Base-by-base conservation (phyloP, 2,329 filamentous ascomycete species). In the Sordariomycetes sp. region DNA sequence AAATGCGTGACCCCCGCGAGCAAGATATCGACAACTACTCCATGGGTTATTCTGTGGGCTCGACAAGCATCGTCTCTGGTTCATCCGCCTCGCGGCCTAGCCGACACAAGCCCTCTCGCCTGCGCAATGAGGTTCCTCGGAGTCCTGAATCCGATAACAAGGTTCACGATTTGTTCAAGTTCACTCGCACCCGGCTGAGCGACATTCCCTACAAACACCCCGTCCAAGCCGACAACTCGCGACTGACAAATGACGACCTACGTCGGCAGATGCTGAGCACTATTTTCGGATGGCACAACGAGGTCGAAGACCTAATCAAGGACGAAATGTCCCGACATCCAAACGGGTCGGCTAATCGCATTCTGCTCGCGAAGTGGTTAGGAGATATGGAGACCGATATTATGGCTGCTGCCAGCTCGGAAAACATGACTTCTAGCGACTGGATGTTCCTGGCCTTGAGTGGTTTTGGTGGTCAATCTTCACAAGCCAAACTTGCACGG, bases 391-490 rank as follows among this genome's bases (percentile, higher is more conserved):
- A 86, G 39, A 72, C 81, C 1, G 86, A 94, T 47, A 72, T 86
- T 26, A 84, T 94, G 73, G 72, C 79, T 9, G n/a, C n/a, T n/a
- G 77, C 84, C 3, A 84, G 77, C 28, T 82, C 86, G 0, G 79
- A 90, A 44, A 82, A 85, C n/a, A 88, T 92, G 72, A 90, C 86
- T 8, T 86, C 84, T 3, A 85, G 86, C 0, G 92, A 96, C 57
- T 98, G 92, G 92, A 95, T 98, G 86, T 63, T 96, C 38, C 65
- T 98, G 23, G 90, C 92, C 9, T 61, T 98, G 33, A 94, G 86
- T 50, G 84, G 86, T 26, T 93, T 96, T 59, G 86, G 84, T 33
- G 74, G 78, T 3, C 55, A 62, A 16, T 69, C 76, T 24, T 86
- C 86, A 2, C 85, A 93, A 48, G 88, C 93, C 53, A 93, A 94